phyloP scores from a whole-genome alignment of 257 asterid genomes.

The Mentha longifolia region DNA sequence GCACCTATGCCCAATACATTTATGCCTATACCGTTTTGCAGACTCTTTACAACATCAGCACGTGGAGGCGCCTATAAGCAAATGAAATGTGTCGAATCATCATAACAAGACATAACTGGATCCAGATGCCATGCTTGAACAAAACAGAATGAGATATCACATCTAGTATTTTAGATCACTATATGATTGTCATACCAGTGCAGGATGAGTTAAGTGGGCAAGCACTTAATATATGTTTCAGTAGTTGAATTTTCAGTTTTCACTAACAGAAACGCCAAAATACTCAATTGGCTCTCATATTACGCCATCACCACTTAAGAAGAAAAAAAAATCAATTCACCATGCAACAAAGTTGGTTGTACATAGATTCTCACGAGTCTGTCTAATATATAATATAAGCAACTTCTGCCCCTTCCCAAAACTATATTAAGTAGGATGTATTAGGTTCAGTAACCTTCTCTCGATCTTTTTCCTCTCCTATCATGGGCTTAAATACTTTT shows the following conservation, averaged over 20 bases:
- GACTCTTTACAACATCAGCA: slow-evolving; percentile 87
- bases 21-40: slow-evolving; percentile 75
- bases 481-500: slow-evolving; percentile 11
- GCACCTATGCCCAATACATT: slow-evolving; percentile 96
- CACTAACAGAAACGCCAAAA: too few relatives aligned
- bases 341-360: slow-evolving; percentile 5
- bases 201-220: neutral
- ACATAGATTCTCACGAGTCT: neutral
- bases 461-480: slow-evolving; percentile 2
- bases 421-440: neutral
- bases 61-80: slow-evolving; percentile 95
- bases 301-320: neutral
- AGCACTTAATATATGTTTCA: neutral
- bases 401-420: slow-evolving; percentile 1
- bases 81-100: slow-evolving; percentile 11
- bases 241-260: neutral
- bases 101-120: neutral
- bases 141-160: neutral
- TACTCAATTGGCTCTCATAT: too few relatives aligned
- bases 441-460: neutral
- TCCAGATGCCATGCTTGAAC: neutral
- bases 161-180: neutral
- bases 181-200: neutral
- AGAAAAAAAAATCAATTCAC: neutral
- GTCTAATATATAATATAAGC: neutral